Evolutionary conservation across 768 basidiomycete species (phyloP).

Genomic region (Dentipellis sp.): DNA sequence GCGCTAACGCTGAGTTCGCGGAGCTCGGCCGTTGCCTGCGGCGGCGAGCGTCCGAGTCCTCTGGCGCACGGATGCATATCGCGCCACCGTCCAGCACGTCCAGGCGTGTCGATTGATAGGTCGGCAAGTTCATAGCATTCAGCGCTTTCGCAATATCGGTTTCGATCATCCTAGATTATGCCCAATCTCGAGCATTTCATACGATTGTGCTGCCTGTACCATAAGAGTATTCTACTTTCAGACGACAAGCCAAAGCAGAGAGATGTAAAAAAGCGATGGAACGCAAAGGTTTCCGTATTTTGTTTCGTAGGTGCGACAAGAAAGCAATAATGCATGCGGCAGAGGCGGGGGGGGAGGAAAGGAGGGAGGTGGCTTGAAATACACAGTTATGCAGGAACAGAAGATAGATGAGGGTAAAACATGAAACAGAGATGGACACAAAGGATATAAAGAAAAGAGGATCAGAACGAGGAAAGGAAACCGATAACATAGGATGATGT

Average conservation of each 20-base stretch:
- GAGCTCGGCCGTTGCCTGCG: not conserved
- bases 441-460: constrained; percentile 5
- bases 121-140: too few species aligned
- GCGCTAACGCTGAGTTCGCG: not conserved
- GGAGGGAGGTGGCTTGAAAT: constrained; percentile 8
- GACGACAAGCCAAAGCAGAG: constrained; percentile 9
- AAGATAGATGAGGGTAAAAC: not conserved
- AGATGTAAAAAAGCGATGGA: constrained; percentile 1
- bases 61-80: not conserved
- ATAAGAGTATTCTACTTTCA: constrained; percentile 12
- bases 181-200: not conserved
- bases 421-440: constrained; percentile 7
- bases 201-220: not conserved
- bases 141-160: too few species aligned
- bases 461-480: not conserved
- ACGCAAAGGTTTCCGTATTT: not conserved
- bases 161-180: too few species aligned
- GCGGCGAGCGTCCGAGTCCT: not conserved
- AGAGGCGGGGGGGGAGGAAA: too few species aligned
- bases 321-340: constrained; percentile 10
- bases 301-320: constrained; percentile 1
- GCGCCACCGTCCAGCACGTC: not conserved
- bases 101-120: too few species aligned
- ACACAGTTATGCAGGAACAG: constrained; percentile 3
- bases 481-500: constrained; percentile 1